These are phyloP conservation scores for Sporothrix pseudoabietina DNA, from an alignment of 2,329 filamentous ascomycete species.

Conservation along the genomic window DNA sequence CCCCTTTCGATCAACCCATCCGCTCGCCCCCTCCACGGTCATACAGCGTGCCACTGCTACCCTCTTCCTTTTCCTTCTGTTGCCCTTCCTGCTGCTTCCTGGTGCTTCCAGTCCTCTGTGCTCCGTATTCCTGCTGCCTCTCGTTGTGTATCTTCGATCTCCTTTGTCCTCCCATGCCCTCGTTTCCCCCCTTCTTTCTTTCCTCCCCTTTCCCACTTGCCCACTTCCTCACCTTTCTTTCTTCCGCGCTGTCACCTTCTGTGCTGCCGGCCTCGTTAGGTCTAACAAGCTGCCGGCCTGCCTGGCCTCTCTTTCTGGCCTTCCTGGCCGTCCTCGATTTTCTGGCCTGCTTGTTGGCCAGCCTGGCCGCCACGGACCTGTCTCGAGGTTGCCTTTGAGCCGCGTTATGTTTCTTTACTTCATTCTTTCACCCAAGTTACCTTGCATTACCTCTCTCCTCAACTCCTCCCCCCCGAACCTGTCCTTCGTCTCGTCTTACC, in stretches of 20 bases:
- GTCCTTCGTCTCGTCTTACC: conserved; percentile 13
- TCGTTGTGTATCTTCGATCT: conserved; percentile 17
- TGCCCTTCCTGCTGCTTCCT: not conserved
- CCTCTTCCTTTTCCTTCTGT: conserved; percentile 8
- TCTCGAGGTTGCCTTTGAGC: conserved; percentile 20
- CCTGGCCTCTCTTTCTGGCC: too few species aligned
- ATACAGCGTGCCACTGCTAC: not conserved
- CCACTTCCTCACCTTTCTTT: not conserved
- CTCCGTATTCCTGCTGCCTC: not conserved
- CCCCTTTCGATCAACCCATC: not conserved
- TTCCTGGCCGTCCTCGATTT: not conserved
- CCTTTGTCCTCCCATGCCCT: conserved; percentile 13
- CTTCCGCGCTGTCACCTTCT: not conserved
- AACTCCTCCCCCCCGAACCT: not conserved
- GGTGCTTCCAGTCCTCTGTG: not conserved
- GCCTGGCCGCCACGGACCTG: conserved; percentile 20
- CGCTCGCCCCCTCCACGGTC: not conserved
- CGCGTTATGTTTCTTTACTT: not conserved
- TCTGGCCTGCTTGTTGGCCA: not conserved
- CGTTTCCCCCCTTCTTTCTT: not conserved
- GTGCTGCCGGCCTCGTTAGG: conserved; percentile 12
- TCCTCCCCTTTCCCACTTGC: not conserved
- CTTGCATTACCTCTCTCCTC: conserved; percentile 5
- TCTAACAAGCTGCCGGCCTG: not conserved
- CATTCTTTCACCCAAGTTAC: not conserved